Evolutionary conservation across 1,284 basidiomycete species (phyloP).

Genomic region (Inonotus obliquus): DNA sequence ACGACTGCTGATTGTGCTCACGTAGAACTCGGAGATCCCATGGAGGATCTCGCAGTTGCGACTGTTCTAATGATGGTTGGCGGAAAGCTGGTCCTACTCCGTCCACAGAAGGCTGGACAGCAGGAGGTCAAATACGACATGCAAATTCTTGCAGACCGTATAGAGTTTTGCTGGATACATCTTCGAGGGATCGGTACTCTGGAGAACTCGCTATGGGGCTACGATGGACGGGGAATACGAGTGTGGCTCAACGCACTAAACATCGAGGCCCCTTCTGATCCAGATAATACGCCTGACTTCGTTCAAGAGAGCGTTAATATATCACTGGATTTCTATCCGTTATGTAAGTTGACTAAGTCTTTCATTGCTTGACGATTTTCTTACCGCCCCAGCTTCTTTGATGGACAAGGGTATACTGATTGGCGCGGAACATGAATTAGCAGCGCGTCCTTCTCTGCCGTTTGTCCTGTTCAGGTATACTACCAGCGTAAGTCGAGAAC

Average conservation of each 20-base stretch:
- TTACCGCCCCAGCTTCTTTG: conserved; percentile 34
- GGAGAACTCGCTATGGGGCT: conserved; percentile 97
- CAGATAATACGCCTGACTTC: conserved; percentile 47
- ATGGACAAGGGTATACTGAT: conserved; percentile 99
- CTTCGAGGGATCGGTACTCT: conserved; percentile 86
- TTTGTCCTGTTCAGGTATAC: conserved; percentile 92
- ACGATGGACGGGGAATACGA: conserved; percentile 84
- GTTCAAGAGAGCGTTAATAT: conserved; percentile 93
- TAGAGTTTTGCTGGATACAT: conserved; percentile 99
- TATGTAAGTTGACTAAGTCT: conserved; percentile 58
- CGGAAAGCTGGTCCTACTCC: conserved; percentile 84
- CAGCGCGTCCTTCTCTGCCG: conserved; percentile 71
- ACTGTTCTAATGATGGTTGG: conserved; percentile 97
- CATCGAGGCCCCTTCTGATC: conserved; percentile 43
- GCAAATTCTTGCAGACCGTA: conserved; percentile 92
- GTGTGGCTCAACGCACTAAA: conserved; percentile 96
- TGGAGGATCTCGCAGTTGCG: conserved; percentile 89
- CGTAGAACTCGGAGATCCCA: conserved; percentile 88
- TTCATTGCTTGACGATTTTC: neutral
- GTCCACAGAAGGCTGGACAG: conserved; percentile 62
- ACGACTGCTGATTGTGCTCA: conserved; percentile 16
- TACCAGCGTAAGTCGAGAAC: conserved; percentile 65
- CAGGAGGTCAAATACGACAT: conserved; percentile 97
- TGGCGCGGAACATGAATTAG: conserved; percentile 88
- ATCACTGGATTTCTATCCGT: conserved; percentile 89